A percentile compares a stretch with the other conserved stretches of the same genome.
phyloP scores from a whole-genome alignment of 495 filamentous ascomycete genomes.

The Penicillium cosmopolitanum region DNA sequence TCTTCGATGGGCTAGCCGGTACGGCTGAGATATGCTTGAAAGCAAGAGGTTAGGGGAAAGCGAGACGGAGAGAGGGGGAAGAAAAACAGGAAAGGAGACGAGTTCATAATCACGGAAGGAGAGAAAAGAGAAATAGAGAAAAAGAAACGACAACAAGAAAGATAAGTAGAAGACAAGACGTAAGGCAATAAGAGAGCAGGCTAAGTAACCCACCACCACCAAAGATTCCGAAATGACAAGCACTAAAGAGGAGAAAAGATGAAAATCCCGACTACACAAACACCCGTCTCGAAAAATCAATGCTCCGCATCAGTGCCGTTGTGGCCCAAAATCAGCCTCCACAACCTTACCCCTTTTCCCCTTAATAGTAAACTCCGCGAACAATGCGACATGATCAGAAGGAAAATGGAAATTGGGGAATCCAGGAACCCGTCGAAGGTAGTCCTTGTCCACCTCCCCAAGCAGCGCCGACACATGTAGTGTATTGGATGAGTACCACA shows the following conservation, averaged over 20 bases:
- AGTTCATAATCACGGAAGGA: slow-evolving; percentile 26
- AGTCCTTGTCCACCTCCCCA: slow-evolving; percentile 87
- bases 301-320: slow-evolving; percentile 54
- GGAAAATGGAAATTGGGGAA: slow-evolving; percentile 98
- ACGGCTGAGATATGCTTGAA: slow-evolving; percentile 23
- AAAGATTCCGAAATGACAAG: slow-evolving; percentile 49
- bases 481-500: slow-evolving; percentile 94
- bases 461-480: slow-evolving; percentile 86
- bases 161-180: slow-evolving; percentile 26
- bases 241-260: slow-evolving; percentile 23
- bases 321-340: slow-evolving; percentile 65
- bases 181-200: slow-evolving; percentile 30
- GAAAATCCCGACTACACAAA: slow-evolving; percentile 45
- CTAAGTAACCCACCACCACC: slow-evolving; percentile 34
- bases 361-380: slow-evolving; percentile 92
- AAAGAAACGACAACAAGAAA: slow-evolving; percentile 23
- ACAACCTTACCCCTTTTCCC: slow-evolving; percentile 80
- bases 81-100: slow-evolving; percentile 13
- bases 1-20: slow-evolving; percentile 7
- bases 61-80: slow-evolving; percentile 17
- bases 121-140: slow-evolving; percentile 14
- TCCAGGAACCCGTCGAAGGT: slow-evolving; percentile 86
- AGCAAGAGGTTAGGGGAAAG: slow-evolving; percentile 24
- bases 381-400: slow-evolving; percentile 91
- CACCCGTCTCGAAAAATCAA: slow-evolving; percentile 47